These are phyloP conservation scores for Penicillium crustosum DNA, from an alignment of 2,329 filamentous ascomycete species.

Conservation along the genomic window DNA sequence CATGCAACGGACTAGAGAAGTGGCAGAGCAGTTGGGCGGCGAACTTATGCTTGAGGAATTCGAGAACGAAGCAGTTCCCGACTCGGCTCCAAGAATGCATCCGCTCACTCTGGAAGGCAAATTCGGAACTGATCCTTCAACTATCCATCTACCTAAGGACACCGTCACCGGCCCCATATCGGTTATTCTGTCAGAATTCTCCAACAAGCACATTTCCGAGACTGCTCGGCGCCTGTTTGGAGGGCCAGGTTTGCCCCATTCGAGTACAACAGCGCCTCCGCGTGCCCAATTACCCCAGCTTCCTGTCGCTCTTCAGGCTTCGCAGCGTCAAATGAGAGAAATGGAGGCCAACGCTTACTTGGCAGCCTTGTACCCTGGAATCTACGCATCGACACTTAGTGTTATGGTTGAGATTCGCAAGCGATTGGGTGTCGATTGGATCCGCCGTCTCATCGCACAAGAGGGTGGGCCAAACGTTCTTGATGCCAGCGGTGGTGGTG, in stretches of 20 bases:
- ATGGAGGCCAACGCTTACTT: constrained; percentile 63
- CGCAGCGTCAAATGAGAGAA: constrained; percentile 57
- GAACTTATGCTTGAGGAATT: constrained; percentile 47
- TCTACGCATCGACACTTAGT: constrained; percentile 59
- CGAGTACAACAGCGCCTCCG: constrained; percentile 66
- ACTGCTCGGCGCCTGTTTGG: constrained; percentile 75
- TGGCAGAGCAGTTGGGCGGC: constrained; percentile 42
- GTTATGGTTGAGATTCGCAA: constrained; percentile 61
- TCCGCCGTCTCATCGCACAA: constrained; percentile 56
- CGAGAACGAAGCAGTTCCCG: constrained; percentile 41
- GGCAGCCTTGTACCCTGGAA: constrained; percentile 60
- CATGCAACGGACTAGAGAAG: constrained; percentile 38
- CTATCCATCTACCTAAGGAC: constrained; percentile 71
- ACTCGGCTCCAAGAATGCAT: constrained; percentile 62
- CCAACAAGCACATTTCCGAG: constrained; percentile 71
- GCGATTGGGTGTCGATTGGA: constrained; percentile 59
- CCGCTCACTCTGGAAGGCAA: constrained; percentile 71
- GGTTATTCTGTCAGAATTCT: constrained; percentile 64
- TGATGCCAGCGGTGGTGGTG: constrained; percentile 63
- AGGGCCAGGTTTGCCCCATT: constrained; percentile 72
- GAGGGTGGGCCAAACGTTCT: constrained; percentile 59
- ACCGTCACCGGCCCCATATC: constrained; percentile 69
- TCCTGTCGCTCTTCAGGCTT: constrained; percentile 58
- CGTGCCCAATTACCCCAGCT: constrained; percentile 53
- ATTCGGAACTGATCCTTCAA: constrained; percentile 70